A percentile compares a stretch with the other conserved stretches of the same genome.
These are phyloP conservation scores for Castanea crenata DNA, from an alignment of 306 rosid genomes.

Conservation along the genomic window DNA sequence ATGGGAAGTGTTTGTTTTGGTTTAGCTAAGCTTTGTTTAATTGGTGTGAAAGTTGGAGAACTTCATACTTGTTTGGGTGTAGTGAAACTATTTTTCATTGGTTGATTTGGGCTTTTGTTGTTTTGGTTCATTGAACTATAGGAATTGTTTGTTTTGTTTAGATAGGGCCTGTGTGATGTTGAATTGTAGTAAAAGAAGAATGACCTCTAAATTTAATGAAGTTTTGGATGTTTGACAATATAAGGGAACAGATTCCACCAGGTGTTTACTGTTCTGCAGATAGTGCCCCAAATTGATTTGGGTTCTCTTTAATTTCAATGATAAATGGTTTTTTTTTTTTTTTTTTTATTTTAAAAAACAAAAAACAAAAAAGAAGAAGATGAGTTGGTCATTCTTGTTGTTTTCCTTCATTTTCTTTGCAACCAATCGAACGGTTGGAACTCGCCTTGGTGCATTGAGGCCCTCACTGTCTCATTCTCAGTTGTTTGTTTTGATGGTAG, in stretches of 20 bases:
- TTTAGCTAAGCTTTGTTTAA: background rate
- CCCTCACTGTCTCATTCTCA: background rate
- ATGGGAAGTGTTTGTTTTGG: too few species aligned
- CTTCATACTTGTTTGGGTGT: background rate
- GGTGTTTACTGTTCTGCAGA: background rate
- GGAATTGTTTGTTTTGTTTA: too few species aligned
- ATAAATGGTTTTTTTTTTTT: background rate
- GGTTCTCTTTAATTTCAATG: background rate
- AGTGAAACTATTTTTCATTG: too few species aligned
- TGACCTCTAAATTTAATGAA: background rate
- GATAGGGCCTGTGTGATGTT: too few species aligned
- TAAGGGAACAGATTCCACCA: background rate
- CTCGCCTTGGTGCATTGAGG: background rate
- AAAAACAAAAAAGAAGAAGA: background rate
- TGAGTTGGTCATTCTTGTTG: background rate
- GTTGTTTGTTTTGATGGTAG: constrained; percentile 39
- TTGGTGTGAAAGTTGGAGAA: background rate
- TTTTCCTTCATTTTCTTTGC: background rate
- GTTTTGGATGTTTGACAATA: background rate
- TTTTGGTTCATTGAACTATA: too few species aligned
- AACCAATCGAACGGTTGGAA: background rate
- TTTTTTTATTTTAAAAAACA: too few species aligned
- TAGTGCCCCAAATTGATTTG: background rate
- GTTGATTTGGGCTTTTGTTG: too few species aligned
- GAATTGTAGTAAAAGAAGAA: background rate